phyloP scores from a whole-genome alignment of 2,329 filamentous ascomycete genomes.

The Orbilia javanica region DNA sequence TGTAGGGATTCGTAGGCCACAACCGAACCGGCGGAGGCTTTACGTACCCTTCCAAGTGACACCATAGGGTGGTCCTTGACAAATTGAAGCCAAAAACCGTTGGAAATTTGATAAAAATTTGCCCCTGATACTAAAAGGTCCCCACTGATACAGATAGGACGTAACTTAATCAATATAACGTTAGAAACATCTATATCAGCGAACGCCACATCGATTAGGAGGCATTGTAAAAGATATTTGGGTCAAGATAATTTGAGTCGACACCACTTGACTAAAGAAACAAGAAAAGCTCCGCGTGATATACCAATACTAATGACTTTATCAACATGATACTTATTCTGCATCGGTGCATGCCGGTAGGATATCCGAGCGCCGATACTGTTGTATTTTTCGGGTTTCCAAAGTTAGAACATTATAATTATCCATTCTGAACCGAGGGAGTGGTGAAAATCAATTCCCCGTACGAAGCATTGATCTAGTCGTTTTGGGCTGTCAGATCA shows the following conservation, averaged over 20 bases:
- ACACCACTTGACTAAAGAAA: neutral
- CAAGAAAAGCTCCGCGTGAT: slow-evolving; percentile 4
- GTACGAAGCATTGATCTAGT: neutral
- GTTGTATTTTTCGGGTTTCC: slow-evolving; percentile 6
- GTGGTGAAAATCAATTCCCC: slow-evolving; percentile 41
- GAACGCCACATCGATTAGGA: slow-evolving; percentile 37
- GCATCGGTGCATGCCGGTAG: slow-evolving; percentile 3
- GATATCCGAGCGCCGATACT: neutral
- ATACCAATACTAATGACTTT: slow-evolving; percentile 4
- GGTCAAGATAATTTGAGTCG: neutral
- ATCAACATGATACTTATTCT: slow-evolving; percentile 17
- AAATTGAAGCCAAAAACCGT: slow-evolving; percentile 30
- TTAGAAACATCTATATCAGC: slow-evolving; percentile 43
- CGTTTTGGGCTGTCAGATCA: slow-evolving; percentile 45
- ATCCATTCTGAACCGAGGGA: neutral
- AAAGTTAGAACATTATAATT: slow-evolving; percentile 19
- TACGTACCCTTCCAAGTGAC: slow-evolving; percentile 34
- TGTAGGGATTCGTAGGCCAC: slow-evolving; percentile 35
- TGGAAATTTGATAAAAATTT: slow-evolving; percentile 46
- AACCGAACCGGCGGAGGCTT: slow-evolving; percentile 31
- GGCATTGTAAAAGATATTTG: slow-evolving; percentile 5
- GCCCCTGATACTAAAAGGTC: slow-evolving; percentile 41
- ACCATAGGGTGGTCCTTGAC: slow-evolving; percentile 33
- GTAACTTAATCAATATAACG: slow-evolving; percentile 36
- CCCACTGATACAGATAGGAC: slow-evolving; percentile 1